These are phyloP conservation scores for Malus sylvestris DNA, from an alignment of 306 rosid species.

Conservation along the genomic window DNA sequence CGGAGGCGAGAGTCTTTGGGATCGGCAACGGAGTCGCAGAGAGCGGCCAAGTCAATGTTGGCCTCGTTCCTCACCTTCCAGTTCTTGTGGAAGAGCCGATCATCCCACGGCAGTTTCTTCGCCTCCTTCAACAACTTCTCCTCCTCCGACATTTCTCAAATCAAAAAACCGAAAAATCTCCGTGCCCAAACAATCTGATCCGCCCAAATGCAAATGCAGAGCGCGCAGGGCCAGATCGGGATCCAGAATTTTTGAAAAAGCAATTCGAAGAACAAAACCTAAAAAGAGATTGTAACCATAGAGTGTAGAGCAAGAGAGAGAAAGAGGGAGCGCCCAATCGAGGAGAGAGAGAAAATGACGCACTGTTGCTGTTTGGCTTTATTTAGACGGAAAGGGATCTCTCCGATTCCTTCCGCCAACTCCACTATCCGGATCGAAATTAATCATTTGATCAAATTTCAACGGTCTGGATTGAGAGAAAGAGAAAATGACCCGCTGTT, in stretches of 20 bases:
- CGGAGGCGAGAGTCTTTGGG: conserved; percentile 95
- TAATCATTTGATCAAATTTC: too few relatives aligned
- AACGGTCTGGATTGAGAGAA: too few relatives aligned
- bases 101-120: conserved; percentile 97
- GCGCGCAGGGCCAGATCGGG: conserved; percentile 7
- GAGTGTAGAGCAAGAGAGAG: not conserved
- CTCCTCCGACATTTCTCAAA: conserved; percentile 61
- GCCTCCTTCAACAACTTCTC: conserved; percentile 94
- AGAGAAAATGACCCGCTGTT: too few relatives aligned
- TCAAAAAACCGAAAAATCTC: too few relatives aligned
- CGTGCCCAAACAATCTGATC: conserved; percentile 21
- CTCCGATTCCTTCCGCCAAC: too few relatives aligned
- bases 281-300: not conserved
- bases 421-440: too few relatives aligned
- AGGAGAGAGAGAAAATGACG: conserved; percentile 13
- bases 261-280: not conserved
- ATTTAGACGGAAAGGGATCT: conserved; percentile 12
- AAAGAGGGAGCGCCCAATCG: not conserved
- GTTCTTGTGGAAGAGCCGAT: conserved; percentile 88
- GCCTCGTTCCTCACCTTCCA: conserved; percentile 99
- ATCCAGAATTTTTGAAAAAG: conserved; percentile 14
- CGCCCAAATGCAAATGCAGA: not conserved
- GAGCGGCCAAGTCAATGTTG: conserved; percentile 73
- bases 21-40: conserved; percentile 92
- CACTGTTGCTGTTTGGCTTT: conserved; percentile 20